phyloP scores from a whole-genome alignment of 805 yeast genomes.

The Ogataea ganodermae region DNA sequence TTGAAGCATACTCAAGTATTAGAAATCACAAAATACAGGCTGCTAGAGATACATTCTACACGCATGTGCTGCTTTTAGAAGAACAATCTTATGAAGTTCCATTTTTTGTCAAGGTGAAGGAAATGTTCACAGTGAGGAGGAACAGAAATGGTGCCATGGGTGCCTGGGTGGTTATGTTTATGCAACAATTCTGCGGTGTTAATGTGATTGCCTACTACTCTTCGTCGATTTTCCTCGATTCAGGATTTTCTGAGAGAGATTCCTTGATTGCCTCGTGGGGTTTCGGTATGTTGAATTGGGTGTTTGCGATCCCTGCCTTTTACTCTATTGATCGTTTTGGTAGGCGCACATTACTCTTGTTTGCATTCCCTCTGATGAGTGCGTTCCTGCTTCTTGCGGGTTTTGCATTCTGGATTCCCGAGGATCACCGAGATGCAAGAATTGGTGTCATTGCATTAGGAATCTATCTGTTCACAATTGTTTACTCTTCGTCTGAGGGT shows the following conservation, averaged over 20 bases:
- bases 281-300: slow-evolving; percentile 77
- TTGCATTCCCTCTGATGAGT: slow-evolving; percentile 68
- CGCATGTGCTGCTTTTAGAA: slow-evolving; percentile 62
- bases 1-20: slow-evolving; percentile 48
- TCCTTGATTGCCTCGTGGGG: slow-evolving; percentile 85
- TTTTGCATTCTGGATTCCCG: slow-evolving; percentile 70
- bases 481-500: slow-evolving; percentile 84
- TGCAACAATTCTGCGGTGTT: slow-evolving; percentile 91
- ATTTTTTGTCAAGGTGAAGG: slow-evolving; percentile 48
- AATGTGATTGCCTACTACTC: slow-evolving; percentile 88
- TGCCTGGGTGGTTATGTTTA: slow-evolving; percentile 80
- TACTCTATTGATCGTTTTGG: slow-evolving; percentile 79
- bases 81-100: slow-evolving; percentile 55
- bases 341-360: slow-evolving; percentile 59
- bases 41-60: slow-evolving; percentile 72
- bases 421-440: slow-evolving; percentile 46
- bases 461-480: slow-evolving; percentile 69
- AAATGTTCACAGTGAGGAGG: slow-evolving; percentile 71
- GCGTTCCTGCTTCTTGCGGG: slow-evolving; percentile 61
- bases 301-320: slow-evolving; percentile 82
- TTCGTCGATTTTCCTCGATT: slow-evolving; percentile 68
- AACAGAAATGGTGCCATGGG: slow-evolving; percentile 82
- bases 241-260: slow-evolving; percentile 61
- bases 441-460: slow-evolving; percentile 71
- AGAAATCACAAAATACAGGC: slow-evolving; percentile 58